These are phyloP conservation scores for Cryphonectria naterciae DNA, from an alignment of 2,329 filamentous ascomycete species.

Conservation along the genomic window DNA sequence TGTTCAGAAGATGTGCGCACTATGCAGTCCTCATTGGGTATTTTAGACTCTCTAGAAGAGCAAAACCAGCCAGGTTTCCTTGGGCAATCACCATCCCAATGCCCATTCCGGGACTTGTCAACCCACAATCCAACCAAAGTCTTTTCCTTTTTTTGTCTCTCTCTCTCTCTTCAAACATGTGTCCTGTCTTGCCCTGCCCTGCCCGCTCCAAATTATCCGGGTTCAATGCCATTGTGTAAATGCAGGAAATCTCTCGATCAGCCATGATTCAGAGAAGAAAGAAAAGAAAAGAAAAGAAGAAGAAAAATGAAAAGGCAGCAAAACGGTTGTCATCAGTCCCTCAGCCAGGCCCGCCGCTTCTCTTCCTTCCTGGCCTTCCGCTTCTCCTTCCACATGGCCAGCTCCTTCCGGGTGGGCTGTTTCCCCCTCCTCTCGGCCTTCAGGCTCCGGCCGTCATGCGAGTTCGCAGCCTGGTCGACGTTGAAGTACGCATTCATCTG, in stretches of 20 bases:
- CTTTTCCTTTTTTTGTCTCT: neutral
- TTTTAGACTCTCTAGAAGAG: neutral
- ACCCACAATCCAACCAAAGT: neutral
- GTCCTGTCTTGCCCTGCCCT: neutral
- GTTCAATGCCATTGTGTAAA: neutral
- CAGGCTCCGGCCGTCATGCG: conserved; percentile 85
- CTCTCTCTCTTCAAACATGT: neutral
- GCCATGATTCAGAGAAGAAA: neutral
- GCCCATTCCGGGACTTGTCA: neutral
- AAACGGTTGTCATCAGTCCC: conserved; percentile 62
- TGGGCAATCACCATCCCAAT: neutral
- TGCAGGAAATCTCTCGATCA: neutral
- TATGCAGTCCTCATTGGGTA: neutral
- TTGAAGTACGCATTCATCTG: conserved; percentile 97
- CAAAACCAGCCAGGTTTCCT: neutral
- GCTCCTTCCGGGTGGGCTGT: conserved; percentile 81
- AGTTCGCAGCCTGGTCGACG: conserved; percentile 89
- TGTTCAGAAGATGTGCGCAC: neutral
- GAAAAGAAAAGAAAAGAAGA: neutral
- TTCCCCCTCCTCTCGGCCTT: conserved; percentile 88
- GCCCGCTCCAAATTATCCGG: neutral
- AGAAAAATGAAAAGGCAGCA: neutral
- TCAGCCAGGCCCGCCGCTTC: conserved; percentile 88
- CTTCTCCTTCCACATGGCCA: conserved; percentile 93
- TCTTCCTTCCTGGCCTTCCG: conserved; percentile 88